Conservation (phyloP, 345 rosid genomes). For the Euphorbia lathyris region DNA sequence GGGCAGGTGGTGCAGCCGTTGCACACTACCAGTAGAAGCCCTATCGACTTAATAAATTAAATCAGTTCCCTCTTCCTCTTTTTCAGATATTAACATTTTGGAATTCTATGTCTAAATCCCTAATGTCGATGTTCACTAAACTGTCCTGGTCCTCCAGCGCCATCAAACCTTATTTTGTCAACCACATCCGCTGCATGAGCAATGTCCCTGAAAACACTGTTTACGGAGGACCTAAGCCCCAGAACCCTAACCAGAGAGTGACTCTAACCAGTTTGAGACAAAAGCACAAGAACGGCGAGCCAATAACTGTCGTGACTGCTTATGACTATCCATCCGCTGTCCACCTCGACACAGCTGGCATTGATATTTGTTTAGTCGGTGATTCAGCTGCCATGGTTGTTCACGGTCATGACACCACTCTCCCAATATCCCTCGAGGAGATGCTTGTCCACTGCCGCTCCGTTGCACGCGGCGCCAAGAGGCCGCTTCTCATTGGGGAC, state of each 20-base stretch:
- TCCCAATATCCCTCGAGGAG: constrained; percentile 84
- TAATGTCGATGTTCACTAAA: too few species aligned
- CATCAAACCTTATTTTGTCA: constrained; percentile 10
- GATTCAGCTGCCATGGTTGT: constrained; percentile 97
- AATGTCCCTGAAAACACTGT: constrained; percentile 76
- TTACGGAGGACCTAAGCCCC: constrained; percentile 74
- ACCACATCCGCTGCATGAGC: constrained; percentile 72
- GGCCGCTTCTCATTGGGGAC: constrained; percentile 87
- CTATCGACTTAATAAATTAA: too few species aligned
- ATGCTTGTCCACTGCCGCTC: constrained; percentile 93
- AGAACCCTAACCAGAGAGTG: constrained; percentile 55
- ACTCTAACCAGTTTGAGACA: constrained; percentile 59
- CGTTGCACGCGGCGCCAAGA: constrained; percentile 79
- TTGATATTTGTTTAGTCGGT: constrained; percentile 81
- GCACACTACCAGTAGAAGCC: too few species aligned
- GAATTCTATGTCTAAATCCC: too few species aligned
- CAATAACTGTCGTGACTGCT: constrained; percentile 75
- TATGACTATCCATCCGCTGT: constrained; percentile 90
- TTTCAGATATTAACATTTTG: too few species aligned
- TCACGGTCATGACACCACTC: constrained; percentile 93
- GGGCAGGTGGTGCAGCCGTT: too few species aligned
- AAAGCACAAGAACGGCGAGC: constrained; percentile 59
- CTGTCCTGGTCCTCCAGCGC: not conserved
- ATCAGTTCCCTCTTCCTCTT: too few species aligned
- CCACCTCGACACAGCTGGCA: constrained; percentile 76